These are phyloP conservation scores for Rhamnella rubrinervis DNA, from an alignment of 331 rosid genomes.

Conservation along the genomic window DNA sequence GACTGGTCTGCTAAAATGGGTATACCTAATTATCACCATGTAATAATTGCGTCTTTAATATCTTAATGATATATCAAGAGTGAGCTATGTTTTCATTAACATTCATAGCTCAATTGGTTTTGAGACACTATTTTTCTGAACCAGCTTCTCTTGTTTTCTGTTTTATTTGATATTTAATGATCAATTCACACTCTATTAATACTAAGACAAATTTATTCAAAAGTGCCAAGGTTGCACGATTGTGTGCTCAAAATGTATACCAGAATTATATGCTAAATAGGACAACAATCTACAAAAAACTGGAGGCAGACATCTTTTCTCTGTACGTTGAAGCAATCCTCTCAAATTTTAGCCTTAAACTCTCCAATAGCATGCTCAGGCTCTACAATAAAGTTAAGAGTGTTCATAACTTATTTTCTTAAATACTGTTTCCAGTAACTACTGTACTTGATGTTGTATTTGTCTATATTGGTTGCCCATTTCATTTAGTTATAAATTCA, in stretches of 20 bases:
- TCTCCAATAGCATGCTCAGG: not conserved
- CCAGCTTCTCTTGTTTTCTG: not conserved
- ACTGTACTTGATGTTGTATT: not conserved
- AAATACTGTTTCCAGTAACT: not conserved
- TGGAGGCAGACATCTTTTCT: not conserved
- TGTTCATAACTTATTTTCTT: not conserved
- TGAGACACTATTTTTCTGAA: not conserved
- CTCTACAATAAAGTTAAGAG: not conserved
- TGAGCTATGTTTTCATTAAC: not conserved
- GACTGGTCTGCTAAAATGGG: not conserved
- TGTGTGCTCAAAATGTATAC: not conserved
- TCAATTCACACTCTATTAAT: not conserved
- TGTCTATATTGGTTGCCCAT: not conserved
- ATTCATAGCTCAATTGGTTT: not conserved
- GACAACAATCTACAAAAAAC: not conserved
- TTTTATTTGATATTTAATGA: not conserved
- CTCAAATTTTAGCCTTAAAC: not conserved
- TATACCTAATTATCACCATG: not conserved
- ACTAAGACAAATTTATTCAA: not conserved
- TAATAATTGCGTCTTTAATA: slow-evolving; percentile 1
- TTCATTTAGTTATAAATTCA: not conserved
- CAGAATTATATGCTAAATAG: not conserved
- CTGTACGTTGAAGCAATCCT: not conserved
- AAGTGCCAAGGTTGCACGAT: too few species aligned
- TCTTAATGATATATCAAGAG: not conserved